phyloP scores from a whole-genome alignment of 2,329 filamentous ascomycete species.

The Cladorrhinum sp. region DNA sequence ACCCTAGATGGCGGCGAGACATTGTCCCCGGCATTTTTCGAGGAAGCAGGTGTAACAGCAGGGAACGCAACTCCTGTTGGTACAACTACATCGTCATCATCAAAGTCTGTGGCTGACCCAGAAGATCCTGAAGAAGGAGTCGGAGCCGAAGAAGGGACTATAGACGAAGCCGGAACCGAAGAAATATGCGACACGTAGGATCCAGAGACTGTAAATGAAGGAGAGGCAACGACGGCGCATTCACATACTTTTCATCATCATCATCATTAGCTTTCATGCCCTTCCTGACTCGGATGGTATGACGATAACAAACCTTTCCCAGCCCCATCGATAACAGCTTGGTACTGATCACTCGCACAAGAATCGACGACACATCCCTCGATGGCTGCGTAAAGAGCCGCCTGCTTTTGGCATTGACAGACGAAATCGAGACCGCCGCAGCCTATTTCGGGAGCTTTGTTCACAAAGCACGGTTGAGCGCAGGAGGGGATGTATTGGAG shows the following conservation, averaged over 20 bases:
- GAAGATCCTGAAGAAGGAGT: neutral
- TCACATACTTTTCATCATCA: neutral
- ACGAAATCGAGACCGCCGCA: conserved; percentile 32
- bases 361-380: conserved; percentile 31
- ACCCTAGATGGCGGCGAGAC: neutral
- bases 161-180: neutral
- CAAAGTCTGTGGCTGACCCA: neutral
- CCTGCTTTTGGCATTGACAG: conserved; percentile 33
- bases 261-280: too few species aligned
- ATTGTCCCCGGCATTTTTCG: neutral
- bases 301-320: conserved; percentile 25
- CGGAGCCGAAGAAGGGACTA: neutral
- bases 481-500: conserved; percentile 31
- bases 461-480: conserved; percentile 33
- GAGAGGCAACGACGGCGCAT: neutral
- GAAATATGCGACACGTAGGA: neutral
- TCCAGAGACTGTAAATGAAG: neutral
- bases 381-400: conserved; percentile 31
- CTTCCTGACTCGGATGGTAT: too few species aligned
- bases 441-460: conserved; percentile 30
- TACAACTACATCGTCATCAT: neutral
- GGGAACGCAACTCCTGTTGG: neutral
- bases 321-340: conserved; percentile 34
- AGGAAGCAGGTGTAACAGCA: neutral
- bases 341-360: conserved; percentile 28